Percentiles rank a stretch among this genome's conserved stretches.
Evolutionary conservation across 306 rosid genomes (phyloP).

Genomic region (Dryas alaskensis): DNA sequence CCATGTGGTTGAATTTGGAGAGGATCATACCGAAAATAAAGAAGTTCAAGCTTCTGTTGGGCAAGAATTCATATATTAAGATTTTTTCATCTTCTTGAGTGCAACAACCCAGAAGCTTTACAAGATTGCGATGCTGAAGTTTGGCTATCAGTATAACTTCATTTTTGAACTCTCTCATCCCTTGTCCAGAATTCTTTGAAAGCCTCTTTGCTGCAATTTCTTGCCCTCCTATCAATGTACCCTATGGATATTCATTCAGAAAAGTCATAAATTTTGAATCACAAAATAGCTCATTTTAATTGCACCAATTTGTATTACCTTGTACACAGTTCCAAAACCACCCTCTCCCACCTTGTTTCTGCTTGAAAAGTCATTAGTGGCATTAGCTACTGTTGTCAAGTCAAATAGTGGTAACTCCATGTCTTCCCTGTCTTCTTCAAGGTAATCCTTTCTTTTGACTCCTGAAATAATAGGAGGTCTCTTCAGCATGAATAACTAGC

Average conservation of each 20-base stretch:
- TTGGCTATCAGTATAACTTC: conserved; percentile 21
- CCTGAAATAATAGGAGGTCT: not conserved
- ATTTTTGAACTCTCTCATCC: conserved; percentile 20
- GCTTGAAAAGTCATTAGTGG: conserved; percentile 21
- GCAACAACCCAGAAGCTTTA: conserved; percentile 40
- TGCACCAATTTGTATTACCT: not conserved
- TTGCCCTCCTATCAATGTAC: conserved; percentile 4
- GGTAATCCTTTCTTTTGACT: not conserved
- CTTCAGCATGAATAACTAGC: not conserved
- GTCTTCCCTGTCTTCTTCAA: conserved; percentile 1
- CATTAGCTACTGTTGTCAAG: conserved; percentile 6
- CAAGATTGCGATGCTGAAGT: conserved; percentile 42
- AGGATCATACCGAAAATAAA: conserved; percentile 36
- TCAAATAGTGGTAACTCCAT: conserved; percentile 23
- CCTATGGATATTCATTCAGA: not conserved
- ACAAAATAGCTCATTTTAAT: not conserved
- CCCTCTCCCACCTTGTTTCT: conserved; percentile 13
- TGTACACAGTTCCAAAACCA: conserved; percentile 26
- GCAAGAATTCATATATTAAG: conserved; percentile 42
- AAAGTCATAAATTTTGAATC: not conserved
- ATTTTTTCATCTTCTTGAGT: conserved; percentile 33
- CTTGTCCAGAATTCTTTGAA: conserved; percentile 16
- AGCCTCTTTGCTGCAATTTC: conserved; percentile 9
- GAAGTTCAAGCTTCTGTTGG: conserved; percentile 47
- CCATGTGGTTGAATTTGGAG: not conserved